Evolutionary conservation across 345 rosid genomes (phyloP).

Genomic region (Angophora floribunda): DNA sequence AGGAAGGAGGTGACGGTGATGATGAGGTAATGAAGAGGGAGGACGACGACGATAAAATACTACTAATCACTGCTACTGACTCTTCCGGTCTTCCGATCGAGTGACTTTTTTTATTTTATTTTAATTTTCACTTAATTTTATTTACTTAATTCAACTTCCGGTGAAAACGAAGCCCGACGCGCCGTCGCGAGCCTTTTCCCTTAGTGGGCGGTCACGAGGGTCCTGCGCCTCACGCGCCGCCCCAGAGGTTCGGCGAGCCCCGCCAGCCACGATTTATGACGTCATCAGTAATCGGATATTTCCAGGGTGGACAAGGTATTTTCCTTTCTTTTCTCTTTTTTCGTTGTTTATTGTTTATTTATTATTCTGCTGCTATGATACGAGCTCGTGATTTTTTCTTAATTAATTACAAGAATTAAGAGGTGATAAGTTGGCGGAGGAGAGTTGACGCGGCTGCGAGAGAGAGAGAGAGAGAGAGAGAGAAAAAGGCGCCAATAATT

Average conservation of each 20-base stretch:
- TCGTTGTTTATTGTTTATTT: background rate
- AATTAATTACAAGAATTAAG: background rate
- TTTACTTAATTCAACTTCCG: background rate
- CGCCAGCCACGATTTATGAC: background rate
- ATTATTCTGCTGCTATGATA: background rate
- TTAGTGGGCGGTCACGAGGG: no score
- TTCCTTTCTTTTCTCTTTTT: background rate
- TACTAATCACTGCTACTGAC: background rate
- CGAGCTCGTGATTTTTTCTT: background rate
- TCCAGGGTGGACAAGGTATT: background rate
- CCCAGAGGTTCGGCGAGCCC: background rate
- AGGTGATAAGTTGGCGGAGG: background rate
- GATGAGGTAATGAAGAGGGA: background rate
- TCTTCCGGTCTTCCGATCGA: background rate
- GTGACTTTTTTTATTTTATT: background rate
- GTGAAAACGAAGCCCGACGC: background rate
- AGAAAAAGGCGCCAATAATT: background rate
- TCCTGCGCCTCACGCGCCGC: background rate
- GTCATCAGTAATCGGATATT: background rate
- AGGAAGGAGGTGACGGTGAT: background rate
- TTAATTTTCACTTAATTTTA: background rate
- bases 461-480: background rate
- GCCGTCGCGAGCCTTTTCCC: background rate
- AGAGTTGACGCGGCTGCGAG: background rate
- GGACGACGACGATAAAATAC: background rate